A percentile compares a stretch with the other conserved stretches of the same genome.
Evolutionary conservation across 2,329 filamentous ascomycete genomes (phyloP).

Genomic region (Penicillium sclerotigenum): DNA sequence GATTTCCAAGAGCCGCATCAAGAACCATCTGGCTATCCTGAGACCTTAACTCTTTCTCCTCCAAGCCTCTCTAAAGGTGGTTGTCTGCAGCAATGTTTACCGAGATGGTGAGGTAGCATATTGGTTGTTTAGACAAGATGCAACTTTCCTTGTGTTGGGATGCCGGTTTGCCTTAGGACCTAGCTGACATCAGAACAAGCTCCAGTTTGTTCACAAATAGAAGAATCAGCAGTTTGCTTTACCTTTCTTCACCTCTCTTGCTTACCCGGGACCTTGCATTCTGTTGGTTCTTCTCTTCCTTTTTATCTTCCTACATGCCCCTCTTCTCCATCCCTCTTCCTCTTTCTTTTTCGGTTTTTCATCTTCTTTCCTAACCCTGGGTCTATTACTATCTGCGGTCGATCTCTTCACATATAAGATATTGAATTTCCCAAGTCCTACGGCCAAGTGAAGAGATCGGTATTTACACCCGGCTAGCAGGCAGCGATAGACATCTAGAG

Average conservation of each 20-base stretch:
- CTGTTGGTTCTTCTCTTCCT: not conserved
- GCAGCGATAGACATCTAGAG: too few relatives aligned
- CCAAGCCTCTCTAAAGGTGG: not conserved
- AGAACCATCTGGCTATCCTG: not conserved
- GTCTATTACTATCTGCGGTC: too few relatives aligned
- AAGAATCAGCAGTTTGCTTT: not conserved
- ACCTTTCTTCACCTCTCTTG: not conserved
- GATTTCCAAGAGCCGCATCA: not conserved
- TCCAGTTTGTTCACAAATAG: not conserved
- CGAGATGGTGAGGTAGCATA: not conserved
- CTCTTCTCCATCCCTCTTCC: too few relatives aligned
- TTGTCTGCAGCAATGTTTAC: not conserved
- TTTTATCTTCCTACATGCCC: too few relatives aligned
- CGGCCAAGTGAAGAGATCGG: too few relatives aligned
- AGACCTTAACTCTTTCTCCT: not conserved
- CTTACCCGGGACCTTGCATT: not conserved
- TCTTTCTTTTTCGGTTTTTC: not conserved
- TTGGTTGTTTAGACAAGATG: not conserved
- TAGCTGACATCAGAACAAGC: not conserved
- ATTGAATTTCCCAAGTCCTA: too few relatives aligned
- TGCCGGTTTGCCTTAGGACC: not conserved
- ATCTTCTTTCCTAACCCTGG: not conserved
- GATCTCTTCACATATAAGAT: too few relatives aligned
- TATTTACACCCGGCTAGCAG: too few relatives aligned
- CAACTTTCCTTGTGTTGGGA: not conserved